Percentiles rank a stretch among this genome's conserved stretches.
Conservation (phyloP, 2,329 filamentous ascomycete species). For the Monosporascus sp. region DNA sequence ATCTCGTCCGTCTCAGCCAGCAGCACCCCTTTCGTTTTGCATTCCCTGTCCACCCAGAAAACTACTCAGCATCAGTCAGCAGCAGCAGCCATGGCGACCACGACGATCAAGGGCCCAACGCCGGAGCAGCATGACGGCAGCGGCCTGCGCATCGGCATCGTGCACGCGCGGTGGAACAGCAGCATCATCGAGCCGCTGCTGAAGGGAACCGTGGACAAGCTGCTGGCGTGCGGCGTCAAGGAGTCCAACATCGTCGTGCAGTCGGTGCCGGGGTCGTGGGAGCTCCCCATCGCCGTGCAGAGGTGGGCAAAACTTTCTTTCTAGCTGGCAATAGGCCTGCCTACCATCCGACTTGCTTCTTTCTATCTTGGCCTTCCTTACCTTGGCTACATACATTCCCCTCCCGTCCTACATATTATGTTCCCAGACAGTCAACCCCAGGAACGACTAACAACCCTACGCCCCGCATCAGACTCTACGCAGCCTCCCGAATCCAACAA, state of each 20-base stretch:
- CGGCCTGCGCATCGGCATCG: conserved; percentile 81
- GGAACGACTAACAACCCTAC: neutral
- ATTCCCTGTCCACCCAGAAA: neutral
- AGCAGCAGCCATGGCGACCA: conserved; percentile 41
- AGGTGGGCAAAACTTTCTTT: conserved; percentile 45
- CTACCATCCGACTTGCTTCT: conserved; percentile 3
- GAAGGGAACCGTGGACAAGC: conserved; percentile 70
- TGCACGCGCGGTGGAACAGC: conserved; percentile 94
- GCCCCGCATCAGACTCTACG: conserved; percentile 58
- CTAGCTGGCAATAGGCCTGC: no score
- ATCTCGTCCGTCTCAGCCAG: no score
- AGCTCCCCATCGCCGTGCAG: conserved; percentile 86
- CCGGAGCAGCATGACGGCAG: conserved; percentile 59
- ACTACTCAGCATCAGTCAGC: conserved; percentile 1
- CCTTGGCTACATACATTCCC: no score
- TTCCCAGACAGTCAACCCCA: no score
- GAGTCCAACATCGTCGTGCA: conserved; percentile 85
- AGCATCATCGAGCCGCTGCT: conserved; percentile 83
- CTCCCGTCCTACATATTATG: no score
- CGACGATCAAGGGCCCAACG: conserved; percentile 51
- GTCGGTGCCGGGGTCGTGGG: conserved; percentile 89
- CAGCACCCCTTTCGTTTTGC: no score
- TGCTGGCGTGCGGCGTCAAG: conserved; percentile 73
- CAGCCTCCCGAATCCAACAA: conserved; percentile 80
- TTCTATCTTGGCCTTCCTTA: no score